These are phyloP conservation scores for Pyrenophora teres DNA, from an alignment of 2,329 filamentous ascomycete genomes.

Conservation along the genomic window DNA sequence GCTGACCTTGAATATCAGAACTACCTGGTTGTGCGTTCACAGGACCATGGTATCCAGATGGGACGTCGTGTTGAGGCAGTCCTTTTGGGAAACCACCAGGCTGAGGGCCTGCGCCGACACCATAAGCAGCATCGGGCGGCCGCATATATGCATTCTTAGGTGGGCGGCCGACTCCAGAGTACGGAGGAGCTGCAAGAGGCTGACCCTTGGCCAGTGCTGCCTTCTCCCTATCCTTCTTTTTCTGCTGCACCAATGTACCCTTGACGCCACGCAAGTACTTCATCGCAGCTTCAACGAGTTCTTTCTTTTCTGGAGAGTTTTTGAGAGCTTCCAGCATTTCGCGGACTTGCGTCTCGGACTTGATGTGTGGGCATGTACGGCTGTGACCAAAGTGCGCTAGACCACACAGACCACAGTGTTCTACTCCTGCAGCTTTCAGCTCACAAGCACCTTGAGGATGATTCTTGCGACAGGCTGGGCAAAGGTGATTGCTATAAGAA, in stretches of 20 bases:
- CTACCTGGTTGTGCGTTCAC: slow-evolving; percentile 2
- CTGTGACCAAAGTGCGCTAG: slow-evolving; percentile 65
- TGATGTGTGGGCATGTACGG: slow-evolving; percentile 65
- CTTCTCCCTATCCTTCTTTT: slow-evolving; percentile 51
- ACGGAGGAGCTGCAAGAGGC: not conserved
- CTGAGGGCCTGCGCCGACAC: not conserved
- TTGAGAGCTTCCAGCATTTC: slow-evolving; percentile 68
- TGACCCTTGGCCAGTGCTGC: slow-evolving; percentile 8
- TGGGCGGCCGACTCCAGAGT: not conserved
- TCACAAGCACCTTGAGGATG: slow-evolving; percentile 65
- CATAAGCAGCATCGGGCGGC: not conserved
- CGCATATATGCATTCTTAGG: not conserved
- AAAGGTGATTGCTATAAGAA: slow-evolving; percentile 40
- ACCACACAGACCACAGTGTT: slow-evolving; percentile 66
- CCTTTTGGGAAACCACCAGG: not conserved
- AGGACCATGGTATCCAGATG: not conserved
- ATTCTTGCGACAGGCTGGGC: slow-evolving; percentile 58
- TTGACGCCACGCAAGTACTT: slow-evolving; percentile 64
- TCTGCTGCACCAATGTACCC: slow-evolving; percentile 58
- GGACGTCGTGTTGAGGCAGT: not conserved
- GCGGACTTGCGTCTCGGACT: slow-evolving; percentile 65
- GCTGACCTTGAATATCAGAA: slow-evolving; percentile 10
- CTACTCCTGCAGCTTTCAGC: slow-evolving; percentile 62
- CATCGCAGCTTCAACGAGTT: slow-evolving; percentile 59
- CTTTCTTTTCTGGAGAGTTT: slow-evolving; percentile 59